phyloP scores from a whole-genome alignment of 805 yeast species.

The Spathaspora boniae region DNA sequence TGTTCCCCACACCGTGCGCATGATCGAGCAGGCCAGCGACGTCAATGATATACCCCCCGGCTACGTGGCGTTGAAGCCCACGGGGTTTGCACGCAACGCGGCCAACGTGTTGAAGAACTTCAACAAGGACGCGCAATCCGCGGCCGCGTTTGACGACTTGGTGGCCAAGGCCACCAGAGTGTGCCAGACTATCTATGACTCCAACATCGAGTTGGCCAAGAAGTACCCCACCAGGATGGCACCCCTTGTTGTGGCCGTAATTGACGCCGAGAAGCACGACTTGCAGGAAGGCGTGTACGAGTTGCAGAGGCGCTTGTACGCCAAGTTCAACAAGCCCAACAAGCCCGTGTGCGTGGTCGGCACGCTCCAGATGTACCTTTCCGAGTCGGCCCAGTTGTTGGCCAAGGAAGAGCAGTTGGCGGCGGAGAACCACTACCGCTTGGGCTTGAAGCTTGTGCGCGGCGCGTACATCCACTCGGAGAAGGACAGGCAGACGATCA shows the following conservation, averaged over 20 bases:
- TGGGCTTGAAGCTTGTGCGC: slow-evolving; percentile 87
- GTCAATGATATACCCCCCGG: slow-evolving; percentile 81
- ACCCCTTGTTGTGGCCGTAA: slow-evolving; percentile 72
- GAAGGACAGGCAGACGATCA: slow-evolving; percentile 60
- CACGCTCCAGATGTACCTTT: slow-evolving; percentile 88
- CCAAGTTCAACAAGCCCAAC: slow-evolving; percentile 61
- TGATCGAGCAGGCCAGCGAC: slow-evolving; percentile 43
- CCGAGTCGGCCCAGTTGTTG: slow-evolving; percentile 63
- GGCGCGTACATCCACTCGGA: slow-evolving; percentile 96
- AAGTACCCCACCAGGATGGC: slow-evolving; percentile 61
- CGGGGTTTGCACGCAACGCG: slow-evolving; percentile 80
- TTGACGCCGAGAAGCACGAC: slow-evolving; percentile 90
- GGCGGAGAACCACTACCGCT: slow-evolving; percentile 52
- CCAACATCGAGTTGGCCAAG: slow-evolving; percentile 47
- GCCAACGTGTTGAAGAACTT: slow-evolving; percentile 66
- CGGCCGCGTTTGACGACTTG: slow-evolving; percentile 49
- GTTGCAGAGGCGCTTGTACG: slow-evolving; percentile 77
- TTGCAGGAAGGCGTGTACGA: slow-evolving; percentile 90
- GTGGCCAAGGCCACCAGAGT: slow-evolving; percentile 64
- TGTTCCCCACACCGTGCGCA: slow-evolving; percentile 65
- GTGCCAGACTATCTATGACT: slow-evolving; percentile 51
- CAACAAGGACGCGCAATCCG: slow-evolving; percentile 46
- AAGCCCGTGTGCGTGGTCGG: slow-evolving; percentile 73
- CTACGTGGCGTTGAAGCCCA: slow-evolving; percentile 89
- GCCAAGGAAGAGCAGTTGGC: slow-evolving; percentile 66